Evolutionary conservation across 1,139 yeast species (phyloP), one percentile per base, ranked within the genome.

Genomic region (Saccharomyces hybrid): DNA sequence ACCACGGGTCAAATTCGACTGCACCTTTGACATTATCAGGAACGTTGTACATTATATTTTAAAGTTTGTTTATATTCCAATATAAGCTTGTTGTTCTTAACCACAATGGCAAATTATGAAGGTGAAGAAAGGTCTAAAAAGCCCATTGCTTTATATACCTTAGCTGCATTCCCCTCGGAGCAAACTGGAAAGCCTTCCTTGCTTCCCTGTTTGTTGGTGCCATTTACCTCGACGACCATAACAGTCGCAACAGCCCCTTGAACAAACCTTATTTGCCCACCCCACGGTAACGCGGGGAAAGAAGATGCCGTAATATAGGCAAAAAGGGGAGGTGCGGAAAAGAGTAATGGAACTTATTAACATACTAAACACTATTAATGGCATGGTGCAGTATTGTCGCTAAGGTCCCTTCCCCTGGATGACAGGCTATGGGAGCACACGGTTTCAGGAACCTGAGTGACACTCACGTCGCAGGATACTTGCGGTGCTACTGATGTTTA

Each of bases 1-100:
- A 77, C 88, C 93, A 91, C 4, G 96, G 96, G 66, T 93, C 99
- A 47, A 83, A 70, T 47, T 80, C 81, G 46, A 88, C 73, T 23
- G 81, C 85, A 1, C 84, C 87, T 62, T 78, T 74, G 48, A 84
- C 79, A 46, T 70, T 62, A 51, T 61, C 68, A n/a, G 75, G 75
- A 53, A 70, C 56, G 27, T 57, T 57, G 29, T 57, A 51, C 63
- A 60, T 61, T 13, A 32, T 32, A 26, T 34, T n/a, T 53, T 23
- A 16, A 5, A 48, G 27, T 13, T 14, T 31, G 7, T 38, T 9
- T 46, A 29, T 8, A n/a, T 28, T 47, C n/a, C 34, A 29, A 6
- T 16, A 44, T 28, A 5, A 20, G 23, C 23, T 20, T 44, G 14
- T 16, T 14, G 8, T 13, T 49, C 5, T 5, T 26, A 13, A 41